A percentile compares a stretch with the other conserved stretches of the same genome.
phyloP scores from a whole-genome alignment of 805 yeast genomes.

The Yarrowia sp. region DNA sequence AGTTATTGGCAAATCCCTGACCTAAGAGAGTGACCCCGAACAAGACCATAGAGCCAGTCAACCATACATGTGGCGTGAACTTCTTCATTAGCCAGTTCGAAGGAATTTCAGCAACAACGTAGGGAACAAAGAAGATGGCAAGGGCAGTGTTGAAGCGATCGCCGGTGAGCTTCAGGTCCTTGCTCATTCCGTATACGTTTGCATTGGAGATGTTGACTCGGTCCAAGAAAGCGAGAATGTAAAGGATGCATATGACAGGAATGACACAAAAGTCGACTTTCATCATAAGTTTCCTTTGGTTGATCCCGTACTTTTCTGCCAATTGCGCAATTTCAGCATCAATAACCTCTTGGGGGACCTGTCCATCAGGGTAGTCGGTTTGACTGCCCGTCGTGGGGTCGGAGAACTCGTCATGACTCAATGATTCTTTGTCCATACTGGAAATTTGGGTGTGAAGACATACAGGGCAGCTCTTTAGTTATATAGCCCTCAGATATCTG shows the following conservation, averaged over 20 bases:
- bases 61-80: conserved; percentile 63
- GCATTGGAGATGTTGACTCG: conserved; percentile 83
- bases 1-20: conserved; percentile 60
- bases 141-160: conserved; percentile 61
- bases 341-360: not conserved
- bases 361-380: not conserved
- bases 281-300: conserved; percentile 55
- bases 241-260: conserved; percentile 69
- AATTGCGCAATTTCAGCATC: conserved; percentile 33
- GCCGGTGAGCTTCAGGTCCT: conserved; percentile 52
- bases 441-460: not conserved
- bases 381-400: not conserved
- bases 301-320: conserved; percentile 49
- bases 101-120: conserved; percentile 60
- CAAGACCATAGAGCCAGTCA: conserved; percentile 52
- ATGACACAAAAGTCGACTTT: conserved; percentile 67
- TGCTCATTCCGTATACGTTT: conserved; percentile 62
- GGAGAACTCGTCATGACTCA: not conserved
- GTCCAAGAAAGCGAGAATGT: conserved; percentile 73
- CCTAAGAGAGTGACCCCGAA: conserved; percentile 65
- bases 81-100: conserved; percentile 60
- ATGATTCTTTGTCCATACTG: conserved; percentile 4
- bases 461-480: not conserved
- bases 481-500: not conserved
- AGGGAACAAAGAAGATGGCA: conserved; percentile 72